Evolutionary conservation across 768 basidiomycete genomes (phyloP).

Genomic region (Lentinula raphanica): DNA sequence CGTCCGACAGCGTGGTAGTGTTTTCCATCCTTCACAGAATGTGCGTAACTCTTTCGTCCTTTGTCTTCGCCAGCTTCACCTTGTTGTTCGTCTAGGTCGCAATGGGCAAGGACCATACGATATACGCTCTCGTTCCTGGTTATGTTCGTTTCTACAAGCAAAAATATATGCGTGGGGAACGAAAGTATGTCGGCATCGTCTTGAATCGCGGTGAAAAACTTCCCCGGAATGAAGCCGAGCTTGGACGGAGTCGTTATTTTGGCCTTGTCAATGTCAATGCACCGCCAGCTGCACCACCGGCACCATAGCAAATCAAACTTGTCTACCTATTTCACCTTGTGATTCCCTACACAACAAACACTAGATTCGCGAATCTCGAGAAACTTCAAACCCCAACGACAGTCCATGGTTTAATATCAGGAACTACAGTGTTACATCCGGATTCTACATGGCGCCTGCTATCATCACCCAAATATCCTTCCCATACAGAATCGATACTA

Average conservation of each 20-base stretch:
- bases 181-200: constrained; percentile 82
- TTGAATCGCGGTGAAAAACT: constrained; percentile 77
- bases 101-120: constrained; percentile 91
- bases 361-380: too few species aligned
- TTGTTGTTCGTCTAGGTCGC: constrained; percentile 53
- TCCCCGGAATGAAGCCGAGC: constrained; percentile 68
- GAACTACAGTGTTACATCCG: too few species aligned
- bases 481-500: too few species aligned
- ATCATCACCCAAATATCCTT: neutral
- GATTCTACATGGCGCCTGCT: too few species aligned
- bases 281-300: neutral
- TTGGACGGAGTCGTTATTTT: constrained; percentile 84
- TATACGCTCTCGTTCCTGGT: constrained; percentile 87
- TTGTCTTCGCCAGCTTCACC: neutral
- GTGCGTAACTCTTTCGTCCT: constrained; percentile 38
- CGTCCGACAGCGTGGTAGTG: constrained; percentile 87
- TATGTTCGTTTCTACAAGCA: constrained; percentile 92
- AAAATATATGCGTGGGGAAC: constrained; percentile 66
- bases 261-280: constrained; percentile 63
- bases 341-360: too few species aligned
- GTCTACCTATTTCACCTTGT: too few species aligned
- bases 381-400: too few species aligned
- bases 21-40: constrained; percentile 92
- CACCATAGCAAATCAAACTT: too few species aligned
- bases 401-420: too few species aligned